Conservation (phyloP, 73 alveolate species). For the Uronychia setigera region DNA sequence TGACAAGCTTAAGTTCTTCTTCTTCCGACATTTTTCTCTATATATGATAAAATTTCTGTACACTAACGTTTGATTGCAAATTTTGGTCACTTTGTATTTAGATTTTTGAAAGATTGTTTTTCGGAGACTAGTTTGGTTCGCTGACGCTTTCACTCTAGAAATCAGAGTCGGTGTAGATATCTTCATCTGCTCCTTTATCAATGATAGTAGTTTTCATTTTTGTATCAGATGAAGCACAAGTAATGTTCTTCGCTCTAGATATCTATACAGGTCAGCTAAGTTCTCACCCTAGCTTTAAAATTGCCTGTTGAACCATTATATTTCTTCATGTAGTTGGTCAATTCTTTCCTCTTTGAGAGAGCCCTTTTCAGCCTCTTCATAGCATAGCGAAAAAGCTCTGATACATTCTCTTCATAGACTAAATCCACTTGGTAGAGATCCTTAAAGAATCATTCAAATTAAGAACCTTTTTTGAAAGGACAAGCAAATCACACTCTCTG, state of each 20-base stretch:
- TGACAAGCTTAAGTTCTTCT: no score
- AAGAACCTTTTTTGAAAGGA: slow-evolving; percentile 1
- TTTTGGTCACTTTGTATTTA: no score
- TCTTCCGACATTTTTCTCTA: no score
- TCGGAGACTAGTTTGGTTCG: no score
- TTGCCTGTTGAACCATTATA: neutral
- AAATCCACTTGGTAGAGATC: slow-evolving; percentile 12
- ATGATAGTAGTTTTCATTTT: neutral
- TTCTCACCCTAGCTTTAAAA: neutral
- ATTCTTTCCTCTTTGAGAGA: slow-evolving; percentile 18
- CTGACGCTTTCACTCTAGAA: no score
- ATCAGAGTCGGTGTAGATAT: neutral
- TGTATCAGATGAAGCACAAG: neutral
- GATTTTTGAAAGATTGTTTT: no score
- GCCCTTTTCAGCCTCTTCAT: slow-evolving; percentile 37
- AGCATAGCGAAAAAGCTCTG: slow-evolving; percentile 38
- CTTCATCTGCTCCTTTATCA: neutral
- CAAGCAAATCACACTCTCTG: slow-evolving; percentile 40
- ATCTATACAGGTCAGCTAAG: neutral
- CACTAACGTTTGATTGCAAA: no score
- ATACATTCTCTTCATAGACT: slow-evolving; percentile 36
- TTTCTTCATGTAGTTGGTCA: neutral
- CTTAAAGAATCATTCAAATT: neutral
- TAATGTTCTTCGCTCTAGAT: neutral
- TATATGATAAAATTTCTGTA: no score